Conservation (phyloP, 805 yeast species). For the Brettanomyces naardenensis region DNA sequence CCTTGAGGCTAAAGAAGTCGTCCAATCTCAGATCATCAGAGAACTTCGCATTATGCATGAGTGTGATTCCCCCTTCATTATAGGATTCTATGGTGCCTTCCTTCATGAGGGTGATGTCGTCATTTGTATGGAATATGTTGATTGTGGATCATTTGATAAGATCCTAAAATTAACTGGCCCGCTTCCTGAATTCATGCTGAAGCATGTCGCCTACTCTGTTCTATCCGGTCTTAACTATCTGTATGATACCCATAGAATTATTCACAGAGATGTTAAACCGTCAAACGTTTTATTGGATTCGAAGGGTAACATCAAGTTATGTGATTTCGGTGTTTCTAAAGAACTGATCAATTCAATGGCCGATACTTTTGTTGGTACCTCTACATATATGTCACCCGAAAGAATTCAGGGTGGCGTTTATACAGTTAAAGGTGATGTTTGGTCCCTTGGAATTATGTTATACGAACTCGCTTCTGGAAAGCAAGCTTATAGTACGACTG, state of each 20-base stretch:
- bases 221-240: conserved; percentile 75
- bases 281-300: conserved; percentile 85
- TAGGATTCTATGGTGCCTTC: conserved; percentile 88
- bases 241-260: conserved; percentile 77
- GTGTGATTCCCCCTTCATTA: conserved; percentile 75
- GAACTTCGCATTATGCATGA: conserved; percentile 89
- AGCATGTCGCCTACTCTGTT: conserved; percentile 68
- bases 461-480: conserved; percentile 82
- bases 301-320: conserved; percentile 78
- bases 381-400: conserved; percentile 97
- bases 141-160: conserved; percentile 86
- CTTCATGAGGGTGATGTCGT: conserved; percentile 68
- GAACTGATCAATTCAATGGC: conserved; percentile 91
- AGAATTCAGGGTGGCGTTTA: conserved; percentile 92
- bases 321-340: conserved; percentile 95
- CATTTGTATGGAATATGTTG: conserved; percentile 93
- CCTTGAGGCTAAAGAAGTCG: conserved; percentile 71
- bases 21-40: conserved; percentile 76
- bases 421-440: conserved; percentile 92
- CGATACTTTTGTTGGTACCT: conserved; percentile 96
- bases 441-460: conserved; percentile 92
- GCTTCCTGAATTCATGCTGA: conserved; percentile 59
- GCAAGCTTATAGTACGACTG: conserved; percentile 60
- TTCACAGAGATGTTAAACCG: conserved; percentile 95
- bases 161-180: conserved; percentile 56